Percentiles rank a stretch among this genome's conserved stretches.
These are phyloP conservation scores for Mycena vulgaris DNA, from an alignment of 768 basidiomycete genomes.

Conservation along the genomic window DNA sequence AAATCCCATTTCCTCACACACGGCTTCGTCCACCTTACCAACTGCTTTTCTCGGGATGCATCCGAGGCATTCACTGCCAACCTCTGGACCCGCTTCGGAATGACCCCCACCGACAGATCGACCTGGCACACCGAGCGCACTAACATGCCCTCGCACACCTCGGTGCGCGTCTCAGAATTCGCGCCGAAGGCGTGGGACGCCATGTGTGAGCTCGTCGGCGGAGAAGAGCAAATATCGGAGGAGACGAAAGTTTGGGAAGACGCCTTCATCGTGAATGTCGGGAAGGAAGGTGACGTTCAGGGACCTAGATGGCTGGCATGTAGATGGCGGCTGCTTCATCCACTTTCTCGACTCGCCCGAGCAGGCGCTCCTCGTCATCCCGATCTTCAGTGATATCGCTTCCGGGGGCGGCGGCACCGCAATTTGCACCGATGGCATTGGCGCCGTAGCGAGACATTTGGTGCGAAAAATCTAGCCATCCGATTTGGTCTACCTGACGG, in stretches of 20 bases:
- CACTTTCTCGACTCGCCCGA: conserved; percentile 79
- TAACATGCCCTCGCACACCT: conserved; percentile 69
- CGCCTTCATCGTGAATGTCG: conserved; percentile 76
- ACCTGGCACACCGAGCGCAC: conserved; percentile 69
- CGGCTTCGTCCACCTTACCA: conserved; percentile 67
- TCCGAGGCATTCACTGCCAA: conserved; percentile 64
- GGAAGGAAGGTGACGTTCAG: conserved; percentile 60
- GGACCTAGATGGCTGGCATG: conserved; percentile 75
- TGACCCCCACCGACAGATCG: conserved; percentile 71
- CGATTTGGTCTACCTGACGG: not conserved
- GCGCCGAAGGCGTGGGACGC: conserved; percentile 74
- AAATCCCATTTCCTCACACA: conserved; percentile 69
- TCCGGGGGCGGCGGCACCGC: conserved; percentile 71
- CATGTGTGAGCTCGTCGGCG: conserved; percentile 73
- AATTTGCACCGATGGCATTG: conserved; percentile 73
- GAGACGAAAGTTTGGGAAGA: conserved; percentile 67
- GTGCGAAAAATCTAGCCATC: conserved; percentile 36
- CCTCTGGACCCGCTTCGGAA: conserved; percentile 66
- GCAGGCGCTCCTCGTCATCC: conserved; percentile 74
- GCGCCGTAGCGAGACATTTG: conserved; percentile 64
- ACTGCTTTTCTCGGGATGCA: conserved; percentile 67
- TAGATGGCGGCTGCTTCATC: conserved; percentile 72
- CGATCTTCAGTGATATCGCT: conserved; percentile 70
- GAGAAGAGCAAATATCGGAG: conserved; percentile 70
- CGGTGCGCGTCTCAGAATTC: conserved; percentile 63